phyloP scores from a whole-genome alignment of 441 rosid species.

The Adansonia gregorii region DNA sequence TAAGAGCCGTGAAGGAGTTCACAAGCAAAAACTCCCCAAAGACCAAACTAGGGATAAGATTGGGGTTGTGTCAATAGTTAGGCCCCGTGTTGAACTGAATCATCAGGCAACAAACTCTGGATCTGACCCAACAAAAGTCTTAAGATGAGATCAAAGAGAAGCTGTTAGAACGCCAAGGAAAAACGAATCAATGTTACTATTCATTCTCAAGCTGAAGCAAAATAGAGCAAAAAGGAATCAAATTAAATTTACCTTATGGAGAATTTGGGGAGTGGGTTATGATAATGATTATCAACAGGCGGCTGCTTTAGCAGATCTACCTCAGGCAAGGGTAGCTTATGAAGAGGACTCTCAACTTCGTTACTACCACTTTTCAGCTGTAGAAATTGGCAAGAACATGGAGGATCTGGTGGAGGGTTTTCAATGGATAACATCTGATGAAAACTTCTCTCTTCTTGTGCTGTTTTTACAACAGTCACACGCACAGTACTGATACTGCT shows the following conservation, averaged over 20 bases:
- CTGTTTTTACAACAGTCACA: constrained; percentile 67
- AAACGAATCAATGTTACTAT: constrained; percentile 24
- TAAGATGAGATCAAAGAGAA: constrained; percentile 26
- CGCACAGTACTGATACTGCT: constrained; percentile 34
- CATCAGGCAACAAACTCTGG: constrained; percentile 45
- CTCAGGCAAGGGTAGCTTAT: constrained; percentile 44
- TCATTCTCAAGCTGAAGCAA: constrained; percentile 25
- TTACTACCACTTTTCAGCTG: constrained; percentile 51
- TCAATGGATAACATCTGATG: constrained; percentile 96
- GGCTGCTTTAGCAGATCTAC: constrained; percentile 60
- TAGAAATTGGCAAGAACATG: constrained; percentile 52
- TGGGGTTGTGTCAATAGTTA: constrained; percentile 29
- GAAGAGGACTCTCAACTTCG: constrained; percentile 54
- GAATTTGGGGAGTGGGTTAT: constrained; percentile 60
- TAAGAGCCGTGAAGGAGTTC: constrained; percentile 21
- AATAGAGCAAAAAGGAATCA: not conserved
- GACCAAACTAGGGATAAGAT: constrained; percentile 38
- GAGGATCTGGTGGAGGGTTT: constrained; percentile 81
- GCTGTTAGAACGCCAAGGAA: constrained; percentile 30
- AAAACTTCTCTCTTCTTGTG: constrained; percentile 69
- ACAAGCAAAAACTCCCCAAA: constrained; percentile 24
- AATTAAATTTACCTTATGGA: constrained; percentile 73
- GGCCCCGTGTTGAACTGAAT: constrained; percentile 44
- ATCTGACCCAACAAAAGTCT: constrained; percentile 50
- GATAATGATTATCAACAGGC: constrained; percentile 31